Conservation (phyloP, 345 rosid species). For the Trapa incisa region DNA sequence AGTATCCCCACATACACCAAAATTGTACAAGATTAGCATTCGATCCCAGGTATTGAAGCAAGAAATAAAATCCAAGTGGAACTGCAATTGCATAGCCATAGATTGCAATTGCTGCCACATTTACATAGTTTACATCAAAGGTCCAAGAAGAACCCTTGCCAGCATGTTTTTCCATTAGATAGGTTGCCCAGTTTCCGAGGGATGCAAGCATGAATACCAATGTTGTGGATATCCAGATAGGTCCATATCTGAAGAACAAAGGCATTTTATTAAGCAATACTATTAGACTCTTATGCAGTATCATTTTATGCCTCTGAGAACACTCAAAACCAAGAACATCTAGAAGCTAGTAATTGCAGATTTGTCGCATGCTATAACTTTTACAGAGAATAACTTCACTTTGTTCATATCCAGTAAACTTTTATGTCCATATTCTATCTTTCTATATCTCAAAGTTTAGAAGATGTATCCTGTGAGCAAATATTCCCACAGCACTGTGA, state of each 20-base stretch:
- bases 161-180: slow-evolving; percentile 51
- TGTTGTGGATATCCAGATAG: slow-evolving; percentile 84
- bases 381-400: not conserved
- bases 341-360: not conserved
- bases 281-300: not conserved
- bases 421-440: not conserved
- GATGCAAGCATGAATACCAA: slow-evolving; percentile 71
- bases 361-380: not conserved
- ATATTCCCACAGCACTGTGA: not conserved
- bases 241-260: slow-evolving; percentile 60
- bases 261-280: slow-evolving; percentile 3
- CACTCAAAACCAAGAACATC: not conserved
- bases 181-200: slow-evolving; percentile 79
- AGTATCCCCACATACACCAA: slow-evolving; percentile 99
- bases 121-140: slow-evolving; percentile 76
- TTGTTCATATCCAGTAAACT: not conserved
- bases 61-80: slow-evolving; percentile 76
- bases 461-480: not conserved
- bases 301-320: not conserved
- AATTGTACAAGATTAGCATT: slow-evolving; percentile 62
- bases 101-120: slow-evolving; percentile 47
- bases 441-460: not conserved
- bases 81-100: slow-evolving; percentile 69
- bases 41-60: slow-evolving; percentile 71
- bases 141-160: slow-evolving; percentile 50